Conservation (phyloP, 768 basidiomycete species). For the Phaeotremella skinneri region DNA sequence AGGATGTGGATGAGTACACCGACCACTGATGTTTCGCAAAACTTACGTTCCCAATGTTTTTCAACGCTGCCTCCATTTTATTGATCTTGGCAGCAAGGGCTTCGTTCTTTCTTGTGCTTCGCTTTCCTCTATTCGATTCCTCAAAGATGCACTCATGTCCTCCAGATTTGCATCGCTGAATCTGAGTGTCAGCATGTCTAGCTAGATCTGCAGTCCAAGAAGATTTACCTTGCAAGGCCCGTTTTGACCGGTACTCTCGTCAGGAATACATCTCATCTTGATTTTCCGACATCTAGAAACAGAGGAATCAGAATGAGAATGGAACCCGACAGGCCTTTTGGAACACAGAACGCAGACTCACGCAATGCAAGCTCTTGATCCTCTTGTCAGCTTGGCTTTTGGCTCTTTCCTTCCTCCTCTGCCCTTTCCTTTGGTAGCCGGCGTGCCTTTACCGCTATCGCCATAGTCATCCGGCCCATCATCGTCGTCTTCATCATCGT, state of each 20-base stretch:
- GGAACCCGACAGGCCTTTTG: slow-evolving; percentile 6
- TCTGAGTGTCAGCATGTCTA: neutral
- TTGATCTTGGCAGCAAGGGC: slow-evolving; percentile 36
- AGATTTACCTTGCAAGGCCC: slow-evolving; percentile 46
- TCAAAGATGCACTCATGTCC: slow-evolving; percentile 88
- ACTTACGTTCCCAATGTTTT: slow-evolving; percentile 42
- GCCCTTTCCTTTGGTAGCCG: slow-evolving; percentile 25
- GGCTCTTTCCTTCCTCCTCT: slow-evolving; percentile 22
- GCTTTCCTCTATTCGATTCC: slow-evolving; percentile 92
- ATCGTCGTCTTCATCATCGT: slow-evolving; percentile 43
- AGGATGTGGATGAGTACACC: neutral
- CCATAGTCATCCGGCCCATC: slow-evolving; percentile 22
- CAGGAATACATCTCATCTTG: slow-evolving; percentile 51
- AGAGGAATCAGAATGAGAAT: no score
- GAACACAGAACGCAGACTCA: slow-evolving; percentile 2
- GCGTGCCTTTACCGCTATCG: slow-evolving; percentile 18
- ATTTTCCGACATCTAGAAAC: slow-evolving; percentile 46
- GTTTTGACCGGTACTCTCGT: slow-evolving; percentile 33
- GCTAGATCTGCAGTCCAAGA: neutral
- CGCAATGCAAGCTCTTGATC: slow-evolving; percentile 43
- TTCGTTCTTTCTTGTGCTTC: slow-evolving; percentile 56
- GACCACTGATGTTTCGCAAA: slow-evolving; percentile 9
- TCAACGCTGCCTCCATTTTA: slow-evolving; percentile 42
- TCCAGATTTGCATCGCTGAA: slow-evolving; percentile 47
- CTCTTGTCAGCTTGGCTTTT: slow-evolving; percentile 49